Conservation (phyloP, 192 early-diverging fungal genomes). For the Umbelopsis vinacea region DNA sequence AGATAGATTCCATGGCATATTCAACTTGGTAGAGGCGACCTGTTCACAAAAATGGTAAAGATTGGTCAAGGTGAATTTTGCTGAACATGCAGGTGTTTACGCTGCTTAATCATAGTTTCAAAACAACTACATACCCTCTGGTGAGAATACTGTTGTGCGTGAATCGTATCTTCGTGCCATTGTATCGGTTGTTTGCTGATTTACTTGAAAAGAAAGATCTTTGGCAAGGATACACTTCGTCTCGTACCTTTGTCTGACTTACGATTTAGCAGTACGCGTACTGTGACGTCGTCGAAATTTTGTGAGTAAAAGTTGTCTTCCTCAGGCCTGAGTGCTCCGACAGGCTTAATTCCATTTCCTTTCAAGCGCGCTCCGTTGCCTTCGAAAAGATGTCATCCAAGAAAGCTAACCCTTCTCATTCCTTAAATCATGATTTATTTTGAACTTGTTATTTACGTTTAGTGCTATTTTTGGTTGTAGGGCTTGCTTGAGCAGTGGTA, state of each 20-base stretch:
- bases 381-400: no score
- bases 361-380: no score
- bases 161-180: conserved; percentile 99
- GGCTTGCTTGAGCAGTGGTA: no score
- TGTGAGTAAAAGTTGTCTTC: not conserved
- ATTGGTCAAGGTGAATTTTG: no score
- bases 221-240: not conserved
- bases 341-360: not conserved
- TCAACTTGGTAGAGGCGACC: conserved; percentile 99
- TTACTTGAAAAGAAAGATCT: not conserved
- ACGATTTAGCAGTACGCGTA: conserved; percentile 21
- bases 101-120: not conserved
- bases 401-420: no score
- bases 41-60: conserved; percentile 34
- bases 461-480: no score
- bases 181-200: not conserved
- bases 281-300: conserved; percentile 18
- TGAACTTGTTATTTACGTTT: no score
- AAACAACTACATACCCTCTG: conserved; percentile 76
- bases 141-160: conserved; percentile 98
- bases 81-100: no score
- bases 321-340: not conserved
- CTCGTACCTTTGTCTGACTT: conserved; percentile 10
- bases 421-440: no score
- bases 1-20: conserved; percentile 99